These are phyloP conservation scores for Bipolaris oryzae DNA, from an alignment of 2,329 filamentous ascomycete genomes.

Conservation along the genomic window DNA sequence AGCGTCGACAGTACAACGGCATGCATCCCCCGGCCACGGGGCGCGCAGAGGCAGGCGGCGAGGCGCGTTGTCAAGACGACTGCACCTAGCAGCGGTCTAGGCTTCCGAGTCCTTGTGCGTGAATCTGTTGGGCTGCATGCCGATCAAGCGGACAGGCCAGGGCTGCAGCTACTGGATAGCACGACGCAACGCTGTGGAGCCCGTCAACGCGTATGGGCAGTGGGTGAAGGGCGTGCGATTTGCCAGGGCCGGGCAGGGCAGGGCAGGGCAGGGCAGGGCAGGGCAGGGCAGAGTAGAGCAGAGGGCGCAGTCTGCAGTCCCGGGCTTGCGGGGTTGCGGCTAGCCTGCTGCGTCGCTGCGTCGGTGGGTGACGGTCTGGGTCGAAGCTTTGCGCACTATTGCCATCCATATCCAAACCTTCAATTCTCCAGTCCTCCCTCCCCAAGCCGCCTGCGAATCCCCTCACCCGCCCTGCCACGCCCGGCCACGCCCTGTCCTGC, in stretches of 20 bases:
- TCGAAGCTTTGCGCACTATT: slow-evolving; percentile 13
- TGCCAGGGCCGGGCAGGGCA: too few species aligned
- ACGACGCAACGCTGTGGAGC: slow-evolving; percentile 9
- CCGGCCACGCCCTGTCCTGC: slow-evolving; percentile 13
- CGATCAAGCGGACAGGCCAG: slow-evolving; percentile 12
- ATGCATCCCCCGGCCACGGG: slow-evolving; percentile 1
- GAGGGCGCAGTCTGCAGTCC: neutral
- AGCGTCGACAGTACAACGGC: neutral
- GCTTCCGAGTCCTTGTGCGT: slow-evolving; percentile 9
- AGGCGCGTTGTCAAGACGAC: slow-evolving; percentile 1
- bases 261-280: too few species aligned
- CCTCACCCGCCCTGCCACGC: neutral
- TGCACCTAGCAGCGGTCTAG: slow-evolving; percentile 19
- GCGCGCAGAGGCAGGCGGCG: neutral
- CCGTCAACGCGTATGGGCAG: slow-evolving; percentile 4
- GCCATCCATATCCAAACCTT: slow-evolving; percentile 11
- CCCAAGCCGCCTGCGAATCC: slow-evolving; percentile 1
- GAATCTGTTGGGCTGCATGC: slow-evolving; percentile 26
- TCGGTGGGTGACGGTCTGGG: slow-evolving; percentile 7
- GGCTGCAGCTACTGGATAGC: slow-evolving; percentile 15
- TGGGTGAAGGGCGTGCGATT: slow-evolving; percentile 11
- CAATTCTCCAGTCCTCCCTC: slow-evolving; percentile 10
- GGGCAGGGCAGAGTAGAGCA: too few species aligned
- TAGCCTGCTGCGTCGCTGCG: slow-evolving; percentile 5
- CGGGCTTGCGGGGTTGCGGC: slow-evolving; percentile 10